These are phyloP conservation scores for Sphagnum magellanicum DNA, from an alignment of 228 moss, liverwort and hornwort species.

Conservation along the genomic window DNA sequence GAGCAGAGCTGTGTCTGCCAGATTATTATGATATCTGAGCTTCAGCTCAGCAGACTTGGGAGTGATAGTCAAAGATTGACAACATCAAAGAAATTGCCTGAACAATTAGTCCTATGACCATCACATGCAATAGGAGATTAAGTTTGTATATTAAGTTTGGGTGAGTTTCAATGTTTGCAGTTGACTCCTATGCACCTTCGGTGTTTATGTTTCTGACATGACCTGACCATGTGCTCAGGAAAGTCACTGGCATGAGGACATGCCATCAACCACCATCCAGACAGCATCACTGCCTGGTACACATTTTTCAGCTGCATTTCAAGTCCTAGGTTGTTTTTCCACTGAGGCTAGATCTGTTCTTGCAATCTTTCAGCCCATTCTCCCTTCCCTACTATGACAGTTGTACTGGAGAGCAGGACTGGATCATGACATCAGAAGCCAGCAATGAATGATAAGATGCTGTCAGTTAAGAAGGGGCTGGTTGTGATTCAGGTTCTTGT, in stretches of 20 bases:
- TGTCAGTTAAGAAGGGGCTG: conserved; percentile 5
- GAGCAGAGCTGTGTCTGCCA: too few relatives aligned
- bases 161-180: too few relatives aligned
- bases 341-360: neutral
- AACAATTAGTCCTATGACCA: too few relatives aligned
- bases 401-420: neutral
- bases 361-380: neutral
- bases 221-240: neutral
- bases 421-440: conserved; percentile 1
- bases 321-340: neutral
- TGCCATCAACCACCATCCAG: neutral
- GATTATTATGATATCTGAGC: too few relatives aligned
- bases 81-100: too few relatives aligned
- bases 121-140: too few relatives aligned
- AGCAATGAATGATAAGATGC: neutral
- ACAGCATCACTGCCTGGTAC: conserved; percentile 14
- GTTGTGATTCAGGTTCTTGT: conserved; percentile 1
- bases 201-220: too few relatives aligned
- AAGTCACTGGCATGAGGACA: neutral
- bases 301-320: neutral
- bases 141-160: too few relatives aligned
- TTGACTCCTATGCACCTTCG: too few relatives aligned
- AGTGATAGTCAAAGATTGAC: too few relatives aligned
- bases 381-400: neutral
- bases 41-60: too few relatives aligned